Base-by-base conservation (phyloP, 768 basidiomycete species). In the Suillus luteus region DNA sequence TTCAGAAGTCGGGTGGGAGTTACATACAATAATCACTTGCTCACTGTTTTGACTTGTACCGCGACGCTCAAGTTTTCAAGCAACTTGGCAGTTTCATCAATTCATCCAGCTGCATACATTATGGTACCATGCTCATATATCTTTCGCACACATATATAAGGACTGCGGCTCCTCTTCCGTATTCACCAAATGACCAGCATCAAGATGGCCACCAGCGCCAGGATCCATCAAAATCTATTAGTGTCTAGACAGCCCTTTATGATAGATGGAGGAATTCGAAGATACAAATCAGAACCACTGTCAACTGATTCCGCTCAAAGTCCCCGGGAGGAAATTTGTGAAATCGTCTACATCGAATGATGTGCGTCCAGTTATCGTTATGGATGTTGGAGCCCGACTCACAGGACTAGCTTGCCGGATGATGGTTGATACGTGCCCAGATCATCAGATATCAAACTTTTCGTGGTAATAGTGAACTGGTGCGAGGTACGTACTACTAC, bases 381-480 rank as follows among this genome's bases (percentile, higher is more conserved):
- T 54, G 52, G 52, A 54, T 54, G 52, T 54, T 54, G 5, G 52
- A 54, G 11, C n/a, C 52, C 52, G 52, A 33, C 33, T 19, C 38
- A 58, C 38, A 58, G 38, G 24, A 12, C 24, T 19, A n/a, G n/a
- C 37, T 57, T 40, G 11, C 19, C 52, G 33, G 52, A 54, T 54
- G 52, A 54, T 54, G 19, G 52, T 33, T 54, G 19, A 38, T 24
- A 40, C 55, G 24, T 40, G 40, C 27, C 10, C n/a, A 58, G 57
- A 58, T 41, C 40, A 27, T 40, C 24, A 40, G 38, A 40, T 40
- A 27, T 40, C 24, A 40, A 48, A 48, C 22, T 58, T 40, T 31
- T 33, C 27, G 27, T 52, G 31, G 24, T 33, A 17, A 49, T 58
- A 59, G n/a, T 31, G 22, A 35, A 59, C 38, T 51, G 41, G 37